These are phyloP conservation scores for Kwoniella heveanensis DNA, from an alignment of 768 basidiomycete genomes.

Conservation along the genomic window DNA sequence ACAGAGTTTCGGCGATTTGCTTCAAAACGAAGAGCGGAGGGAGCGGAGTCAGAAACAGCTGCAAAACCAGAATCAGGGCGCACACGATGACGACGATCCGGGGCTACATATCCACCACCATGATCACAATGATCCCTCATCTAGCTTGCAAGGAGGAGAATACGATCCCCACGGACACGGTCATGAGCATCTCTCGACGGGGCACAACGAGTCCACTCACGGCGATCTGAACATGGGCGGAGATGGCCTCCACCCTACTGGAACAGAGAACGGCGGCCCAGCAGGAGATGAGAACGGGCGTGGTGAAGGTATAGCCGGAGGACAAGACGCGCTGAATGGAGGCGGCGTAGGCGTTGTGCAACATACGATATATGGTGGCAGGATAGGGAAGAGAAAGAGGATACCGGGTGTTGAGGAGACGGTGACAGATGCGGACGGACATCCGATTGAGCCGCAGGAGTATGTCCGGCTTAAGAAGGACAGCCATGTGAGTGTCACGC, in stretches of 20 bases:
- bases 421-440: conserved; percentile 19
- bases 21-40: conserved; percentile 25
- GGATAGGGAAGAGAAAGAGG: conserved; percentile 22
- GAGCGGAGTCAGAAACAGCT: background rate
- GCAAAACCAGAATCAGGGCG: background rate
- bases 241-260: background rate
- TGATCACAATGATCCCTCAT: background rate
- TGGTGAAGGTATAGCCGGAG: background rate
- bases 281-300: background rate
- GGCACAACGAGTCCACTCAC: too few relatives aligned
- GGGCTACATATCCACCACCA: background rate
- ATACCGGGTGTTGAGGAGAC: conserved; percentile 11
- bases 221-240: background rate
- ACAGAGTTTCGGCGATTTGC: conserved; percentile 28
- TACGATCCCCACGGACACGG: conserved; percentile 7
- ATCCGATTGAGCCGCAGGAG: conserved; percentile 26
- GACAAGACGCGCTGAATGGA: background rate
- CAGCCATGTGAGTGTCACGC: conserved; percentile 50
- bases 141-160: conserved; percentile 1
- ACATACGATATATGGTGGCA: conserved; percentile 13
- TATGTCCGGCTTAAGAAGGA: conserved; percentile 50
- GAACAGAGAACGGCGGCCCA: background rate
- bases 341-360: background rate
- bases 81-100: background rate
- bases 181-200: background rate